Percentiles rank a stretch among this genome's conserved stretches.
Conservation (phyloP, 2,329 filamentous ascomycete species). For the Verticillium zaregamsianum region DNA sequence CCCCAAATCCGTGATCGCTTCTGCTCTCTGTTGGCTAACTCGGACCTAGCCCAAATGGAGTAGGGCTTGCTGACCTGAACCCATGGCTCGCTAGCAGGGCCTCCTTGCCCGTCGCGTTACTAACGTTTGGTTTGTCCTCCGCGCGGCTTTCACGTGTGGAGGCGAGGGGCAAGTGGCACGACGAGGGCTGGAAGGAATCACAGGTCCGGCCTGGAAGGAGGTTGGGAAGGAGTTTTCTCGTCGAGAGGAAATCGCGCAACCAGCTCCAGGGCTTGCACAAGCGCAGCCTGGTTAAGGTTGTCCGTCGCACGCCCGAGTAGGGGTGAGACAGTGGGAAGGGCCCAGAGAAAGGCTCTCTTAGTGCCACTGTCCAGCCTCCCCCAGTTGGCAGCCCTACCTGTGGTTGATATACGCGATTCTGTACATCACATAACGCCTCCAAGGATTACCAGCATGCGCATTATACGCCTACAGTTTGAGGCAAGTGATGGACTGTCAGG, state of each 20-base stretch:
- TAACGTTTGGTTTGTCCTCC: background rate
- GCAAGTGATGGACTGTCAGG: background rate
- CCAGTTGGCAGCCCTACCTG: background rate
- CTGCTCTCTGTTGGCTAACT: background rate
- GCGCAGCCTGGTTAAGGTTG: background rate
- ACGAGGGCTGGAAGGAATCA: background rate
- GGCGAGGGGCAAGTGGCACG: background rate
- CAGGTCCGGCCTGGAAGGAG: background rate
- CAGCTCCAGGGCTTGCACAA: background rate
- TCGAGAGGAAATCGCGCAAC: background rate
- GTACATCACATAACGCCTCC: too few relatives aligned
- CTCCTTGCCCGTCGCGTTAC: background rate
- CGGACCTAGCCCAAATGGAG: background rate
- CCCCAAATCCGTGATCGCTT: background rate
- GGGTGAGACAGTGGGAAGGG: background rate
- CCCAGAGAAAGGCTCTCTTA: background rate
- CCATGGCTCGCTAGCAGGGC: background rate
- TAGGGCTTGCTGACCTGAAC: background rate
- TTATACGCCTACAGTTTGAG: background rate
- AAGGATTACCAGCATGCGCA: background rate
- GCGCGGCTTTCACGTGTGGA: background rate
- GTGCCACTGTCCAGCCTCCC: background rate
- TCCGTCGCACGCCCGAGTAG: background rate
- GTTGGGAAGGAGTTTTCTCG: background rate
- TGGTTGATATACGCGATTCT: background rate